These are phyloP conservation scores for Auricularia cornea DNA, from an alignment of 768 basidiomycete genomes.

Conservation along the genomic window DNA sequence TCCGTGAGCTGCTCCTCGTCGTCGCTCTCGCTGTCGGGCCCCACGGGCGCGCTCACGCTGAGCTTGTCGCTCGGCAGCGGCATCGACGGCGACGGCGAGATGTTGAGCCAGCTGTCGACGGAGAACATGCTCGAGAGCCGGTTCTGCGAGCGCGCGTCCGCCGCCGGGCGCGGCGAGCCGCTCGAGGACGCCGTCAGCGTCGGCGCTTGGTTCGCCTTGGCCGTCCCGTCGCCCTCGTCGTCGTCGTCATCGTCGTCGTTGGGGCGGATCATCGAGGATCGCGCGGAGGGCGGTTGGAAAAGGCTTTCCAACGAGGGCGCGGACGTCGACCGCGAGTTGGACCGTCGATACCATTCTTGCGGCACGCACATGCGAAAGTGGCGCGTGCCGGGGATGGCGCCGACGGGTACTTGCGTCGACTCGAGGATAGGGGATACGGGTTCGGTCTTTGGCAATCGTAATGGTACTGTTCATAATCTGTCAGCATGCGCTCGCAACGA, in stretches of 20 bases:
- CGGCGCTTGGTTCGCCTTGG: conserved; percentile 34
- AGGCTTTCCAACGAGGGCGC: conserved; percentile 30
- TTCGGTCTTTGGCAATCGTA: conserved; percentile 5
- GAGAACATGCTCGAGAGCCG: conserved; percentile 55
- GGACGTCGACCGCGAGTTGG: conserved; percentile 46
- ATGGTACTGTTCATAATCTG: neutral
- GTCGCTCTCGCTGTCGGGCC: neutral
- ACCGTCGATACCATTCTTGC: conserved; percentile 72
- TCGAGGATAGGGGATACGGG: conserved; percentile 6
- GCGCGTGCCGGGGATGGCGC: conserved; percentile 28
- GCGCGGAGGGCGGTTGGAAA: neutral
- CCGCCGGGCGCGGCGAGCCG: conserved; percentile 8
- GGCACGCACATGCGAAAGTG: conserved; percentile 60
- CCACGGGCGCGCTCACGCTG: conserved; percentile 63
- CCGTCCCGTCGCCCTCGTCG: conserved; percentile 51
- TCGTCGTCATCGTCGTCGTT: conserved; percentile 37
- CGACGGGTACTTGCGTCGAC: neutral
- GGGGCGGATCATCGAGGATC: neutral
- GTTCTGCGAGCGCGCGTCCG: conserved; percentile 35
- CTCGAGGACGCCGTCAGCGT: conserved; percentile 6
- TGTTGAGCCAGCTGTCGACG: conserved; percentile 49
- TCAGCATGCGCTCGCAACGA: too few species aligned
- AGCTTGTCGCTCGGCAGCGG: conserved; percentile 33
- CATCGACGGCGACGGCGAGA: conserved; percentile 31
- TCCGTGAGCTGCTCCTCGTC: conserved; percentile 31